Evolutionary conservation across 2,329 filamentous ascomycete genomes (phyloP), one percentile per base, ranked within the genome.

Genomic region (Pseudogymnoascus sp.): DNA sequence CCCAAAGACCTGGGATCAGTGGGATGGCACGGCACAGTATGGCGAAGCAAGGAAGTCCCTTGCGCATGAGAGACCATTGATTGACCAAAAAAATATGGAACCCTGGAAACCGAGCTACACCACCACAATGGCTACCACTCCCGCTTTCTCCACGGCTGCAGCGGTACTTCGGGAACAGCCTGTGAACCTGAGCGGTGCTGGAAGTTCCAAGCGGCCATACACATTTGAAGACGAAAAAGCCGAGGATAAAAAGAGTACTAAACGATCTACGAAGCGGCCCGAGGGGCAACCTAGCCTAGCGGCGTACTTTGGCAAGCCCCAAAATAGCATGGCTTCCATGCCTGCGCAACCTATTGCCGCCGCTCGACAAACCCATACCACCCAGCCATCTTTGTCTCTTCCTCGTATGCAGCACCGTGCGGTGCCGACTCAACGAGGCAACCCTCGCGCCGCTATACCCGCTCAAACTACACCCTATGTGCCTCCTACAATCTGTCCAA

Each of bases 281-380:
- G 50, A 57, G 17, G 50, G 50, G n/a, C 50, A 57, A 33, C 50
- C n/a, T 57, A 57, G 50, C 50, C 50, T 57, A 13, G 50, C 50
- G 28, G 28, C 50, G 21, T 57, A 33, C 17, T 57, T 57, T 33
- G 26, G 50, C 1, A 57, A 33, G 28, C 50, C 50, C 33, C n/a
- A 19, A 33, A 57, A 33, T 33, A 57, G 7, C n/a, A 33, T 13
- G 50, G 26, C 10, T 19, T 13, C 33, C 19, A n/a, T 33, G 6
- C 26, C 28, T 13, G 3, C 10, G 13, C 5, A 9, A 31, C 9
- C n/a, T 57, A 57, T 33, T 57, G 19, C n/a, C 19, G 4, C 50
- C n/a, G 10, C 28, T 57, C 28, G 50, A 19, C 50, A 33, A 33
- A 19, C n/a, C 17, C 28, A 33, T 33, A 57, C 28, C 33, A 19